Evolutionary conservation across 169 alveolate species (phyloP).

Genomic region (Plasmodium inui): DNA sequence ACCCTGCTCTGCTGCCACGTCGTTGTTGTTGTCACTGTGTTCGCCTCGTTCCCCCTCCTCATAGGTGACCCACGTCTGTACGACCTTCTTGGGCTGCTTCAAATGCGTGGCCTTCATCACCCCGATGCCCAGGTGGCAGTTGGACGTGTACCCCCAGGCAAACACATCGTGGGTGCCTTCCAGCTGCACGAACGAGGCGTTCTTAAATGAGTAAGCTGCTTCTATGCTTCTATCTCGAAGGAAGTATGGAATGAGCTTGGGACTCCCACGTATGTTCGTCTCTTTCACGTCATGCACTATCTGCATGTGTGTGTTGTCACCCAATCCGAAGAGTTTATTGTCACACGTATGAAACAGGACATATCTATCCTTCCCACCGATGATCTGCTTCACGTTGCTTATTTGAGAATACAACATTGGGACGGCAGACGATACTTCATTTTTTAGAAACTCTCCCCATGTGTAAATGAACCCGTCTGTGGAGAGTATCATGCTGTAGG

Average conservation of each 20-base stretch:
- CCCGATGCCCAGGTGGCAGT: constrained; percentile 82
- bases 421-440: constrained; percentile 8
- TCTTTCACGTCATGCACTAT: constrained; percentile 29
- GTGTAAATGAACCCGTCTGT: constrained; percentile 81
- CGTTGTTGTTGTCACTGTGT: not conserved
- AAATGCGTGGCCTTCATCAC: constrained; percentile 55
- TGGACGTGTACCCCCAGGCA: constrained; percentile 82
- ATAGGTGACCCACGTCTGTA: constrained; percentile 28
- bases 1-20: not conserved
- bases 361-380: constrained; percentile 23
- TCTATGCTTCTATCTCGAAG: constrained; percentile 48
- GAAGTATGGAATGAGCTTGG: constrained; percentile 75
- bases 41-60: constrained; percentile 6
- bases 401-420: constrained; percentile 70
- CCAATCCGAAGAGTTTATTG: constrained; percentile 41
- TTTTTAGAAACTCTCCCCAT: constrained; percentile 80
- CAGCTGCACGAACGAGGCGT: constrained; percentile 3
- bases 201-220: not conserved
- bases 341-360: constrained; percentile 40
- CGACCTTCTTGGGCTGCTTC: constrained; percentile 79
- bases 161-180: constrained; percentile 75
- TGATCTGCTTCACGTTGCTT: constrained; percentile 56
- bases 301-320: constrained; percentile 76
- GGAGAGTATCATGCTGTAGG: constrained; percentile 80
- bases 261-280: constrained; percentile 18